Evolutionary conservation across 2,329 filamentous ascomycete genomes (phyloP).

Genomic region (Aureobasidium namibiae): DNA sequence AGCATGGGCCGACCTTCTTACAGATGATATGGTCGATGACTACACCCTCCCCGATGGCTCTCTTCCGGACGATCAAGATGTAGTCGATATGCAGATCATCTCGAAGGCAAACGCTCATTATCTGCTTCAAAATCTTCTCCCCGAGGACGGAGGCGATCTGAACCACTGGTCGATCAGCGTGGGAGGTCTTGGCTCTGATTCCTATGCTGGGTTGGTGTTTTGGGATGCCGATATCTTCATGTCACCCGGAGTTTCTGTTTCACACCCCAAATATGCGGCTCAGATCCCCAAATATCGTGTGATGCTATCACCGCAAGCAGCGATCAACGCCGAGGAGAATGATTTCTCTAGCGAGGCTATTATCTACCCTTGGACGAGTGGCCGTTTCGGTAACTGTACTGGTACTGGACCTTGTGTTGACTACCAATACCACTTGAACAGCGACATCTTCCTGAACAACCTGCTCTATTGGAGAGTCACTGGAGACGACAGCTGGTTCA

Average conservation of each 20-base stretch:
- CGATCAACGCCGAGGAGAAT: constrained; percentile 48
- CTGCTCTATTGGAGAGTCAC: constrained; percentile 54
- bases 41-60: constrained; percentile 50
- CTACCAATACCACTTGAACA: constrained; percentile 65
- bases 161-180: constrained; percentile 53
- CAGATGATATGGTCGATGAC: constrained; percentile 54
- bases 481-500: constrained; percentile 50
- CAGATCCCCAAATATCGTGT: constrained; percentile 58
- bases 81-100: constrained; percentile 49
- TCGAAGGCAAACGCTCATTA: constrained; percentile 50
- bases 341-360: constrained; percentile 51
- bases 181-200: constrained; percentile 59
- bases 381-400: constrained; percentile 61
- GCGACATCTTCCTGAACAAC: constrained; percentile 57
- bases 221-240: constrained; percentile 63
- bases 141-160: constrained; percentile 43
- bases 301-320: constrained; percentile 50
- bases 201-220: constrained; percentile 58
- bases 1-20: constrained; percentile 57
- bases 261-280: constrained; percentile 53
- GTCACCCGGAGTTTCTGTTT: constrained; percentile 56
- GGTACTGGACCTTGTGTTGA: constrained; percentile 54
- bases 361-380: constrained; percentile 61
- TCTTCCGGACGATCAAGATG: constrained; percentile 48
- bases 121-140: constrained; percentile 49